Evolutionary conservation across 768 basidiomycete species (phyloP).

Genomic region (Tricholoma matsutake): DNA sequence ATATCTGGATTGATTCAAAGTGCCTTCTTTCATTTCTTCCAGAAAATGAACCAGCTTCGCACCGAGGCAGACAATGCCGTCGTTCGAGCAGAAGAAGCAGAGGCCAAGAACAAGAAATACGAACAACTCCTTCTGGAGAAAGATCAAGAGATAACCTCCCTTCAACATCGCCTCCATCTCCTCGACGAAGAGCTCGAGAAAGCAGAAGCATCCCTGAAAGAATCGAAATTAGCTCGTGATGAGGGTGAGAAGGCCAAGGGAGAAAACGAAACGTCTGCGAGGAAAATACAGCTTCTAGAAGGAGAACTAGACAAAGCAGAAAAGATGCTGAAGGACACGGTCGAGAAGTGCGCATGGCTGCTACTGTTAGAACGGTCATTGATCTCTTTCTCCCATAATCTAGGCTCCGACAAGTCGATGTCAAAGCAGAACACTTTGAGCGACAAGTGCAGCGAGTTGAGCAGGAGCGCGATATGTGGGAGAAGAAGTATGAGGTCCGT

Average conservation of each 20-base stretch:
- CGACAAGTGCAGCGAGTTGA: slow-evolving; percentile 83
- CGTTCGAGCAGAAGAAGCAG: slow-evolving; percentile 82
- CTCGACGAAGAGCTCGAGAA: slow-evolving; percentile 70
- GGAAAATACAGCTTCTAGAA: slow-evolving; percentile 91
- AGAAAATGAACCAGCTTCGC: slow-evolving; percentile 81
- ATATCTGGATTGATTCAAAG: not conserved
- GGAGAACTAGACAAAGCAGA: slow-evolving; percentile 95
- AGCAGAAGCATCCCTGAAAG: slow-evolving; percentile 59
- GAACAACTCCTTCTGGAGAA: slow-evolving; percentile 73
- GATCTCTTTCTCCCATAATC: slow-evolving; percentile 7
- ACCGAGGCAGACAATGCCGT: slow-evolving; percentile 81
- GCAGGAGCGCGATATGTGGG: slow-evolving; percentile 90
- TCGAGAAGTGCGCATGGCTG: slow-evolving; percentile 76
- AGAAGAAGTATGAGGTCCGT: slow-evolving; percentile 91
- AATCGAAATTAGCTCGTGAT: slow-evolving; percentile 59
- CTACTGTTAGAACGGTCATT: slow-evolving; percentile 5
- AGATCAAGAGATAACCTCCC: slow-evolving; percentile 85
- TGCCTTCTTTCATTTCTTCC: not conserved
- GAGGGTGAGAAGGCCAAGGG: slow-evolving; percentile 71
- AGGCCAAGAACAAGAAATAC: slow-evolving; percentile 74
- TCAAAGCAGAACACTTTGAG: slow-evolving; percentile 99
- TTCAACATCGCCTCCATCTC: slow-evolving; percentile 64
- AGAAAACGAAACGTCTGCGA: slow-evolving; percentile 65
- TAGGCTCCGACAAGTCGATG: slow-evolving; percentile 93
- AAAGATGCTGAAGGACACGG: slow-evolving; percentile 94